phyloP scores from a whole-genome alignment of 208 protist species.

The Trypanosoma caninum region DNA sequence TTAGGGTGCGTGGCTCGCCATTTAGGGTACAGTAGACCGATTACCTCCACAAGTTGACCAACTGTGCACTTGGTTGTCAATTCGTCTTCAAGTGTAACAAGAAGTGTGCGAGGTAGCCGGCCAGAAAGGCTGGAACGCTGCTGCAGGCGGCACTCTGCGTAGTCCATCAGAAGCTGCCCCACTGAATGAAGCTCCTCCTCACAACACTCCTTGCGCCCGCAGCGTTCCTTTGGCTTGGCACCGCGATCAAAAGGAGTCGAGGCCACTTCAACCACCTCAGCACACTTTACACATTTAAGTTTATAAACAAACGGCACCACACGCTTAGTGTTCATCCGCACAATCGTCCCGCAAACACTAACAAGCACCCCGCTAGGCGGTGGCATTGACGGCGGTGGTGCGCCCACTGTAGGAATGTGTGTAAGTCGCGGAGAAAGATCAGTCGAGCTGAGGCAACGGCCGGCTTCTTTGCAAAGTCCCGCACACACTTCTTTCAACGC shows the following conservation, averaged over 20 bases:
- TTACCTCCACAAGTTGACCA: constrained; percentile 82
- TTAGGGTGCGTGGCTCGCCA: constrained; percentile 67
- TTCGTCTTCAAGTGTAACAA: constrained; percentile 84
- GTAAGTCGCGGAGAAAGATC: constrained; percentile 67
- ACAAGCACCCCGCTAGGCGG: constrained; percentile 58
- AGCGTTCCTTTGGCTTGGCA: constrained; percentile 36
- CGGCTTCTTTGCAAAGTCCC: constrained; percentile 50
- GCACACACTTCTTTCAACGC: constrained; percentile 37
- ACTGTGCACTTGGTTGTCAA: constrained; percentile 74
- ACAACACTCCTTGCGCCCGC: constrained; percentile 51
- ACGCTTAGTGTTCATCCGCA: constrained; percentile 74
- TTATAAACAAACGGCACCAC: constrained; percentile 73
- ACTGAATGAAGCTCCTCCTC: constrained; percentile 68
- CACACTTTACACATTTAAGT: constrained; percentile 70
- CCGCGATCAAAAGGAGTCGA: constrained; percentile 68
- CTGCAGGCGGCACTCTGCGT: constrained; percentile 87
- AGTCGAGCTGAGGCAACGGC: constrained; percentile 35
- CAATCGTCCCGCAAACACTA: constrained; percentile 75
- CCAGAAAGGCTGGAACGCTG: constrained; percentile 74
- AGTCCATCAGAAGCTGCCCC: constrained; percentile 85
- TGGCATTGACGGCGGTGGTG: constrained; percentile 55
- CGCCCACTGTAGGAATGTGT: constrained; percentile 54
- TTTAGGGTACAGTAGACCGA: constrained; percentile 69
- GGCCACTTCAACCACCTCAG: constrained; percentile 33
- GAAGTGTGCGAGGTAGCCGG: constrained; percentile 67